phyloP scores from a whole-genome alignment of 345 rosid species.

The Litchi chinensis region DNA sequence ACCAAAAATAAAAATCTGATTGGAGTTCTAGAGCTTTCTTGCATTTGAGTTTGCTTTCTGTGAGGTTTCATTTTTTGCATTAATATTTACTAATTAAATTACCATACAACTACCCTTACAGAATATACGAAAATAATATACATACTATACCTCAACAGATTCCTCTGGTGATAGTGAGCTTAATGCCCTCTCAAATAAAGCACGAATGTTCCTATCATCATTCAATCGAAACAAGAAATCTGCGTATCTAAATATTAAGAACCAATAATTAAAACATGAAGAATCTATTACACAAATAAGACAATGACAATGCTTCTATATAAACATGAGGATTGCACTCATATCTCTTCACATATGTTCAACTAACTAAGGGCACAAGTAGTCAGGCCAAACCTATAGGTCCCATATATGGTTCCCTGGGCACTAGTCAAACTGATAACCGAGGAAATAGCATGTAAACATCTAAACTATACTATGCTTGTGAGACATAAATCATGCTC shows the following conservation, averaged over 20 bases:
- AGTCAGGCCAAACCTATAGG: neutral
- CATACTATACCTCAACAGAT: slow-evolving; percentile 76
- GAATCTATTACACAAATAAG: neutral
- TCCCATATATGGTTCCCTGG: neutral
- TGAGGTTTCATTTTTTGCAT: neutral
- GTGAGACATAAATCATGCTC: neutral
- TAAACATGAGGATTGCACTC: neutral
- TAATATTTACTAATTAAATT: neutral
- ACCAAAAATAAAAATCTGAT: neutral
- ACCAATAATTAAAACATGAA: neutral
- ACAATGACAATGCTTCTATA: neutral
- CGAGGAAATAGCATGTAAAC: neutral
- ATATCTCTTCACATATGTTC: neutral
- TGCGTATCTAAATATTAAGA: slow-evolving; percentile 64
- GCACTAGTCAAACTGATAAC: neutral
- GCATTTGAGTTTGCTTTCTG: neutral
- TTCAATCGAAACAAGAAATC: slow-evolving; percentile 92
- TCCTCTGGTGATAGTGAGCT: slow-evolving; percentile 84
- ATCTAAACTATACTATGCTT: neutral
- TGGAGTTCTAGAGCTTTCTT: neutral
- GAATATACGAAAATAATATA: neutral
- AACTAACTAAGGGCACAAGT: neutral
- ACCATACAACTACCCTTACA: neutral
- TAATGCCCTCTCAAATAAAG: slow-evolving; percentile 91
- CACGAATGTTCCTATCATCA: slow-evolving; percentile 91